Evolutionary conservation across 257 asterid genomes (phyloP), one percentile per base, ranked within the genome.

Genomic region (Rehmannia glutinosa): DNA sequence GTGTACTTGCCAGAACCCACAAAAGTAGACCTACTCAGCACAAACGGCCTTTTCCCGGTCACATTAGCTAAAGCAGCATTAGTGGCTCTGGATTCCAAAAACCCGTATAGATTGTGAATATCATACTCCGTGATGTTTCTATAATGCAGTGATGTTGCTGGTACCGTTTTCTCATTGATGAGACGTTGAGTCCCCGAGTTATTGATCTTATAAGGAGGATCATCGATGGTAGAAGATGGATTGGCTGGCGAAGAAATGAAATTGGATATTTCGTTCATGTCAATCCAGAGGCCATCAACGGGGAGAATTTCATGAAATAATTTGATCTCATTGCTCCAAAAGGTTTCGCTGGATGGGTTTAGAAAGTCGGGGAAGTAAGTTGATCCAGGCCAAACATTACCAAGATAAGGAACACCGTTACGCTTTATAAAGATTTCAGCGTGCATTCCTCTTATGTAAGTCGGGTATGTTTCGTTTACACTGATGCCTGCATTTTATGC

Each of bases 231-330:
- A 0, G 98, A 89, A 52, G 76, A 76, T 42, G 95, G 89, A 50
- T 74, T 74, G 12, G 86, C 60, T 20, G 86, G 77, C 13, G 96
- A 83, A 17, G 92, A 54, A 32, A 80, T 86, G 82, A 93, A 93
- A 67, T 93, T 93, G 20, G 99, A 83, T 20, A 82, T 0, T 62
- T 93, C 99, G 58, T 93, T 93, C 99, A 93, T 93, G 83, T 93
- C 99, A 19, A 93, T 78, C 99, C 99, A 93, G 6, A 93, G 81
- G 11, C 99, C 99, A 51, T 93, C 92, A 17, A 86, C 70, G 0
- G 94, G 84, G 30, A 90, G 81, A 66, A 71, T 19, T 12, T 86
- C 73, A 9, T 38, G 82, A 43, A 93, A 93, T 4, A 78, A 50
- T 42, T 75, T 78, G 66, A 90, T 84, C 76, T 93, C 99, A 35